Evolutionary conservation across 2,329 filamentous ascomycete species (phyloP).

Genomic region (Monilinia vaccinii-corymbosi): DNA sequence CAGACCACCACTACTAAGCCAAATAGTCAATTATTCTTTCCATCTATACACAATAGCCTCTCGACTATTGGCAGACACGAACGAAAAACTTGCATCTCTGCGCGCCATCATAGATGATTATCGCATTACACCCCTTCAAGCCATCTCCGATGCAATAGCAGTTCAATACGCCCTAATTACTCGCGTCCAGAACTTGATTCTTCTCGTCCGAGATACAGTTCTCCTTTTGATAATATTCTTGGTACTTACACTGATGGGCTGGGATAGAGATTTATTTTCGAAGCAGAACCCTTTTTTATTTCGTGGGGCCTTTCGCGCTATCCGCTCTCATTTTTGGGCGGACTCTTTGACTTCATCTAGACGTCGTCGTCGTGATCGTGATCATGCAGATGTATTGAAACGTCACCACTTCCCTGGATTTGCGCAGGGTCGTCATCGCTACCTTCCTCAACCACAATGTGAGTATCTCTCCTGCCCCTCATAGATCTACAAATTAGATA

Average conservation of each 20-base stretch:
- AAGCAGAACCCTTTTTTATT: background rate
- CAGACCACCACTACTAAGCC: background rate
- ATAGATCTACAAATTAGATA: background rate
- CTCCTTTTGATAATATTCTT: background rate
- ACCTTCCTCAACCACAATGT: background rate
- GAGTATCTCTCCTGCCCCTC: background rate
- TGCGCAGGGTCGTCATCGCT: background rate
- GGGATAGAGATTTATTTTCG: background rate
- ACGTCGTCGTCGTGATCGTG: background rate
- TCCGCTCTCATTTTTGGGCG: background rate
- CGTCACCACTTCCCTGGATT: background rate
- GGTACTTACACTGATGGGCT: background rate
- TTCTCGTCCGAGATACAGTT: background rate
- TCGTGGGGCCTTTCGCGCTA: background rate
- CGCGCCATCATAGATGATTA: background rate
- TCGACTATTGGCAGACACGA: background rate
- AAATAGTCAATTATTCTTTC: background rate
- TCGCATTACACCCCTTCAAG: background rate
- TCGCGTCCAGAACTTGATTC: too few species aligned
- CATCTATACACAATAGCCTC: background rate
- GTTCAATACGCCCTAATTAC: background rate
- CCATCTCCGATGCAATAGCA: background rate
- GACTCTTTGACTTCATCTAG: background rate
- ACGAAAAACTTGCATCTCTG: background rate
- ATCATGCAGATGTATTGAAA: background rate